Base-by-base conservation (phyloP, 768 basidiomycete genomes). In the Psilocybe subaeruginosa region DNA sequence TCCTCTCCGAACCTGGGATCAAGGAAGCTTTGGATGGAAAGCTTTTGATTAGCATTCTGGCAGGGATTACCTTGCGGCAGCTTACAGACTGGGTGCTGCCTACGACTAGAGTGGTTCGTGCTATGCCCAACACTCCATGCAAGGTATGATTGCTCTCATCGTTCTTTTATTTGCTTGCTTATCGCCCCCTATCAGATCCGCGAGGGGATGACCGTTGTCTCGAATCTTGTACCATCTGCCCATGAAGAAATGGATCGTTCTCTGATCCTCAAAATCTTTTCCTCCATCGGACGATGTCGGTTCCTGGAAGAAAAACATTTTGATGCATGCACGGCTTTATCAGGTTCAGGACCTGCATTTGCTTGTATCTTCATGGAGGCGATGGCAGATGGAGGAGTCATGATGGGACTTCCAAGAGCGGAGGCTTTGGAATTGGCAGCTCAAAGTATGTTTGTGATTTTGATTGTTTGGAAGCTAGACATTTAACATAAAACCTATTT, bases 271-370 rank as follows among this genome's bases (percentile, higher is more conserved):
- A 92, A 93, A 69, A 95, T 99, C 66, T 99, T 99, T 82, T 95
- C 93, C 17, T 96, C 97, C 37, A 97, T 98, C 69, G 97, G 97
- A 43, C 87, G 92, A 29, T 97, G 94, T 74, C 89, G 95, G 16
- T 95, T 97, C 82, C 84, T 99, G 35, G 97, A 98, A 55, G 97
- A 99, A 76, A 98, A 96, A 74, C 92, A 99, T 74, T 99, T 99
- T 68, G 97, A 99, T 76, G 96, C 97, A 4, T 97, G 94, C 72
- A 99, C 97, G 0, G 97, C 97, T 9, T 82, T 99, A 3, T 94
- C 93, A 14, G 97, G 96, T 0, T 95, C 94, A 6, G 97, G 97
- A 0, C 97, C 97, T 41, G 97, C 97, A 0, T 99, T 99, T 74
- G 95, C 94, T 0, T 95, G 94, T 66, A 88, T 99, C 52, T 94